Evolutionary conservation across 2,329 filamentous ascomycete genomes (phyloP), one percentile per base, ranked within the genome.

Genomic region (Chrysosporium queenslandicum): DNA sequence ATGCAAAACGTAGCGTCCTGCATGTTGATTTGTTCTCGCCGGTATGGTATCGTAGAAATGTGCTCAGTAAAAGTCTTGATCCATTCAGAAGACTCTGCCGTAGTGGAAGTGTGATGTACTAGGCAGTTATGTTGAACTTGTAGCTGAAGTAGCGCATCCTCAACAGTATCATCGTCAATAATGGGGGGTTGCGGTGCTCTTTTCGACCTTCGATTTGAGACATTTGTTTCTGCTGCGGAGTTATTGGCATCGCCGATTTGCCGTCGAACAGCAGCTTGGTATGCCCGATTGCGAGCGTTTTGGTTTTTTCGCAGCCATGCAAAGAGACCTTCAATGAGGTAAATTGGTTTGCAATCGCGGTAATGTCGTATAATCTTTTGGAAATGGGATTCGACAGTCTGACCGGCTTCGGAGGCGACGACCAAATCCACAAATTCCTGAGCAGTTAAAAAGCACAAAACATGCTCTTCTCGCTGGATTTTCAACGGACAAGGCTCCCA

Each of bases 41-140:
- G 79, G 66, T 90, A 90, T 0, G 85, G 86, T 20, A 85, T 80
- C 1, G 82, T 86, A 6, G 84, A 85, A 46, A 91, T 82, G 63
- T 91, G 83, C 61, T 89, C 83, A 0, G 87, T 91, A 60, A 90
- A 87, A 30, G 78, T 74, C 27, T 77, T 72, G 27, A 90, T 80
- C 83, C 85, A 87, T 59, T 83, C 77, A 1, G 85, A 83, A 1
- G 84, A 86, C 60, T 88, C 83, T 0, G 78, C 63, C 0, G 77
- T 61, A 2, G 71, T 67, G 12, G 66, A 68, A 1, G 83, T 86
- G 64, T 91, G 85, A 63, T 89, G 84, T 41, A 90, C 80, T 3
- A 87, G 70, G 20, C 78, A 78, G 4, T 73, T 71, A 65, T 90
- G 81, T 21, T 77, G 66, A 4, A 90, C 75, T 64, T 91, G 86